phyloP scores from a whole-genome alignment of 805 yeast species.

The Metschnikowia cubensis region DNA sequence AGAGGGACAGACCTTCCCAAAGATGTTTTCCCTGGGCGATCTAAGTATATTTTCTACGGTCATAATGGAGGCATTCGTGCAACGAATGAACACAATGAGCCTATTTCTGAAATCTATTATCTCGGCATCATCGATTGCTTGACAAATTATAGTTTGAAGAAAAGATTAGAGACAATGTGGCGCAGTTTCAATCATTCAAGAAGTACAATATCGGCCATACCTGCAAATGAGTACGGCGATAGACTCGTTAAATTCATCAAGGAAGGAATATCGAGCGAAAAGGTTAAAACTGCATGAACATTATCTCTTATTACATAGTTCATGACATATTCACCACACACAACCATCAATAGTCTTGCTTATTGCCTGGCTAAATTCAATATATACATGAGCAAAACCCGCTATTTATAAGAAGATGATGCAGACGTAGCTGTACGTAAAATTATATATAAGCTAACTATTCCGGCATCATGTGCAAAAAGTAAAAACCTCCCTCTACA shows the following conservation, averaged over 20 bases:
- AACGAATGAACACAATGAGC: conserved; percentile 58
- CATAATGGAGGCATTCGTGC: conserved; percentile 85
- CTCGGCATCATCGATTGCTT: conserved; percentile 93
- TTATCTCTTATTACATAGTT: not conserved
- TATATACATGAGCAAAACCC: not conserved
- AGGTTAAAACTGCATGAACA: conserved; percentile 7
- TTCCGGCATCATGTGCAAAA: not conserved
- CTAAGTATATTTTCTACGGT: conserved; percentile 59
- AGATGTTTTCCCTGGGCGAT: conserved; percentile 44
- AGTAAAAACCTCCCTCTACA: not conserved
- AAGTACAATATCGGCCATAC: conserved; percentile 77
- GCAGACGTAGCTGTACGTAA: no score
- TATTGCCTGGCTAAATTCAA: not conserved
- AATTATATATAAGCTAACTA: no score
- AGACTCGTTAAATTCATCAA: conserved; percentile 73
- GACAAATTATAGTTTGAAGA: conserved; percentile 71
- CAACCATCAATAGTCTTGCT: not conserved
- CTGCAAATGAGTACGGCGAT: conserved; percentile 86
- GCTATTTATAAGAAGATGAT: no score
- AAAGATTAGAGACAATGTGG: conserved; percentile 82
- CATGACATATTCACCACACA: not conserved
- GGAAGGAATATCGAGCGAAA: conserved; percentile 21
- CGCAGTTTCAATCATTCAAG: conserved; percentile 68
- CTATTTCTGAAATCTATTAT: conserved; percentile 70
- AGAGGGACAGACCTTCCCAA: conserved; percentile 40